Evolutionary conservation across 2,329 filamentous ascomycete genomes (phyloP).

Genomic region (Talaromyces sp.): DNA sequence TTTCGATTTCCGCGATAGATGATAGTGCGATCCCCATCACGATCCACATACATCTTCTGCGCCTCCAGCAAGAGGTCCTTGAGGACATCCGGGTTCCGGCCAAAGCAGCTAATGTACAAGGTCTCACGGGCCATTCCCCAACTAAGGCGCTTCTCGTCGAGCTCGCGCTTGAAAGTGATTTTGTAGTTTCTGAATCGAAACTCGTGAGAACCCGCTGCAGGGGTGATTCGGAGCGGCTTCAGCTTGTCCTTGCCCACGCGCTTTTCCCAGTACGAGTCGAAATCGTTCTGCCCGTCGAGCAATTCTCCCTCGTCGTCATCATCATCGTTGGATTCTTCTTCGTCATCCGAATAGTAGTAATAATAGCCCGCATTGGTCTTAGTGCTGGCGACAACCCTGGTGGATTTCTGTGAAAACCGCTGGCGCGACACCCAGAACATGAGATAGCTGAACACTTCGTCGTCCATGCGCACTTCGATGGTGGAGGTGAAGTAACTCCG

Average conservation of each 20-base stretch:
- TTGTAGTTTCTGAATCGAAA: conserved; percentile 61
- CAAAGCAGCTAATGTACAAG: conserved; percentile 30
- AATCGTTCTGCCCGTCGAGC: conserved; percentile 37
- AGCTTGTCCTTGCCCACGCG: conserved; percentile 32
- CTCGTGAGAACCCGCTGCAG: conserved; percentile 60
- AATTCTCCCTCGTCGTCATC: conserved; percentile 33
- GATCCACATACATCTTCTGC: conserved; percentile 29
- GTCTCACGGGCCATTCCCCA: conserved; percentile 23
- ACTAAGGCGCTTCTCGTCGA: conserved; percentile 18
- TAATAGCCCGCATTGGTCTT: conserved; percentile 42
- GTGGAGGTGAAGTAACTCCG: conserved; percentile 58
- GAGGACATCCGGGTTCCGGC: conserved; percentile 27
- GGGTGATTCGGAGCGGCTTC: conserved; percentile 52
- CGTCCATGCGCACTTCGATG: conserved; percentile 62
- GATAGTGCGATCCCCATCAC: conserved; percentile 30
- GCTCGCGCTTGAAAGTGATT: conserved; percentile 35
- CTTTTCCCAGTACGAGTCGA: conserved; percentile 37
- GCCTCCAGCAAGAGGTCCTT: conserved; percentile 31
- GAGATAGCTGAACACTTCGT: conserved; percentile 67
- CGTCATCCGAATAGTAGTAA: conserved; percentile 13
- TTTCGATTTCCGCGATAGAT: conserved; percentile 31
- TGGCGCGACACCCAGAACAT: conserved; percentile 66
- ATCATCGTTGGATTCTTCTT: conserved; percentile 10
- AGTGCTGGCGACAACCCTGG: conserved; percentile 61
- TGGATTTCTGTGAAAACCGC: conserved; percentile 54